Base-by-base conservation (phyloP, 352 stramenopile species). In the Phytophthora multivora region DNA sequence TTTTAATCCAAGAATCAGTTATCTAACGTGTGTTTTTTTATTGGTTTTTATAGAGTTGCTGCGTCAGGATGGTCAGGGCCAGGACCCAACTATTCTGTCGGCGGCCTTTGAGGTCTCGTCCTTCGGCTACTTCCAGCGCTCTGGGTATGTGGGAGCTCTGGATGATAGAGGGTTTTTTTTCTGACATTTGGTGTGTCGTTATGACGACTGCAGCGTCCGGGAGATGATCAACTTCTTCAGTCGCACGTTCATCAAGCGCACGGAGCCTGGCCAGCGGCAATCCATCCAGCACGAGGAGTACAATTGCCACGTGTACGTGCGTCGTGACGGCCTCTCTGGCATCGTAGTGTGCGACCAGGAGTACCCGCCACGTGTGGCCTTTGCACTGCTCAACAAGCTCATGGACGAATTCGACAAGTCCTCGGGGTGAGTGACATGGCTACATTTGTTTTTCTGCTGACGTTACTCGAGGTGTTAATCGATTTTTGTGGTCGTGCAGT, bases 191-290 rank as follows among this genome's bases (percentile, higher is more conserved):
- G 26, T 30, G 7, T 30, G 28, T 33, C 10, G 28, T 13, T 9
- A 35, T 47, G 30, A 31, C 28, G 35, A 40, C 51, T 58, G 53
- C 60, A 98, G 91, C 15, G 83, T 99, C 15, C 97, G 97, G 60
- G 95, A 99, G 83, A 99, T 99, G 95, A 91, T 99, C 52, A 98
- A 97, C 54, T 99, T 99, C 76, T 98, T 99, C 80, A 98, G 93
- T 70, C 98, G 98, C 76, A 99, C 96, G 58, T 98, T 99, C 68
- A 93, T 98, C 53, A 99, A 99, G 81, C 83, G 97, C 64, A 99
- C 97, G 46, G 83, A 97, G 65, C 77, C 86, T 28, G 96, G 97
- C 8, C 96, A 99, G 83, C 88, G 98, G 51, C 97, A 99, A 86
- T 99, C 96, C 1, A 93, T 99, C 18, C 93, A 98, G 66, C 96